These are phyloP conservation scores for Withania somnifera DNA, from an alignment of 305 asterid species.

Conservation along the genomic window DNA sequence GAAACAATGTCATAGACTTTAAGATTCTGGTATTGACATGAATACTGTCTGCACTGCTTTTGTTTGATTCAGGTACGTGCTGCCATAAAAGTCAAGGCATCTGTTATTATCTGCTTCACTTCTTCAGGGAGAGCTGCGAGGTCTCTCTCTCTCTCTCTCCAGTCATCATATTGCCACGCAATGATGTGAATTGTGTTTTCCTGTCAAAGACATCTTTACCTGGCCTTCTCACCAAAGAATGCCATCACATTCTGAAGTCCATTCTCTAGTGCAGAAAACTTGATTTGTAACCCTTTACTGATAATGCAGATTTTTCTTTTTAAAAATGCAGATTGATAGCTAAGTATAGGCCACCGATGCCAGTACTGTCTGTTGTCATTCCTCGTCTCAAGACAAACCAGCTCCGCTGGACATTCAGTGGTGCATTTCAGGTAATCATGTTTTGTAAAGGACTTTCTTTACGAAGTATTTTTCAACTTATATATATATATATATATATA, in stretches of 20 bases:
- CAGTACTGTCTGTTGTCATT: constrained; percentile 69
- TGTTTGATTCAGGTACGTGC: constrained; percentile 57
- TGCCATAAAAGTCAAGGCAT: constrained; percentile 81
- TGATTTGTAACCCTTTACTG: background rate
- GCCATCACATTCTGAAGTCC: background rate
- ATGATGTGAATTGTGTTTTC: background rate
- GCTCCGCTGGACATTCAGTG: constrained; percentile 66
- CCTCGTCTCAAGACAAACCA: constrained; percentile 73
- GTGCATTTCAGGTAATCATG: constrained; percentile 61
- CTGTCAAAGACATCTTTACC: background rate
- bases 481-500: background rate
- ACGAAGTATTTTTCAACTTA: background rate
- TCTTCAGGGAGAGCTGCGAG: constrained; percentile 84
- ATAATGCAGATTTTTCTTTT: constrained; percentile 51
- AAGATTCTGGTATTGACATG: background rate
- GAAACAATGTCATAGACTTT: background rate
- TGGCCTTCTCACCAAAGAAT: background rate
- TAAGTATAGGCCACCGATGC: constrained; percentile 82
- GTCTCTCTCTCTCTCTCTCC: constrained; percentile 13
- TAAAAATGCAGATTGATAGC: constrained; percentile 68
- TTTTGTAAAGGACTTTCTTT: background rate
- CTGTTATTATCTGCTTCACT: constrained; percentile 77
- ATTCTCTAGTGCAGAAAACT: background rate
- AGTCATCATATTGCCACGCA: background rate
- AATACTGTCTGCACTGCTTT: background rate